Evolutionary conservation across 2,329 filamentous ascomycete species (phyloP).

Genomic region (Trichoderma aggressivum): DNA sequence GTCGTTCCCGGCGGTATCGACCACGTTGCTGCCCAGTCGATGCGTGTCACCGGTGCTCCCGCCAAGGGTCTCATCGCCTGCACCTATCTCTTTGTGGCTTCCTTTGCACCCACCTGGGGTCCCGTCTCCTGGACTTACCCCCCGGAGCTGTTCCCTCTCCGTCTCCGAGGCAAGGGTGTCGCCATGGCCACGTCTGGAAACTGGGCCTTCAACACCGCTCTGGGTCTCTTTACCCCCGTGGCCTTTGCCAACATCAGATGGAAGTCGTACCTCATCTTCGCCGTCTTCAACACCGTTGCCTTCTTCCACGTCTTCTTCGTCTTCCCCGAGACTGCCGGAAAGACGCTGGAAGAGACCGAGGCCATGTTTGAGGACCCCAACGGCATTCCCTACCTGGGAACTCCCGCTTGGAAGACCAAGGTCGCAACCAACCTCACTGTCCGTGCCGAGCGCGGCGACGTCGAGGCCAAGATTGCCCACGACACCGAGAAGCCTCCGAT

Average conservation of each 20-base stretch:
- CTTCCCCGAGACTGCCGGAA: constrained; percentile 56
- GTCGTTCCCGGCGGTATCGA: constrained; percentile 42
- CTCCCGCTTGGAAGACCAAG: constrained; percentile 33
- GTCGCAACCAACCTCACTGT: constrained; percentile 24
- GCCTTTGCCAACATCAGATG: constrained; percentile 28
- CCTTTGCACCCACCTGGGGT: constrained; percentile 45
- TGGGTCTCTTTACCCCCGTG: constrained; percentile 30
- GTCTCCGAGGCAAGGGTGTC: constrained; percentile 51
- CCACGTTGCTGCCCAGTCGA: constrained; percentile 46
- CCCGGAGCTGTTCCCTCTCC: constrained; percentile 52
- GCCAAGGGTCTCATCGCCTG: constrained; percentile 63
- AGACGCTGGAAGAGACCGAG: constrained; percentile 53
- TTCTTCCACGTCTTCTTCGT: constrained; percentile 51
- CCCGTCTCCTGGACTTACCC: constrained; percentile 55
- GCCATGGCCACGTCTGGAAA: constrained; percentile 48
- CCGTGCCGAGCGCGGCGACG: constrained; percentile 28
- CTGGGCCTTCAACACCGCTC: constrained; percentile 38
- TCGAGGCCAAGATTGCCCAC: constrained; percentile 26
- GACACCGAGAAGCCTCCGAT: constrained; percentile 24
- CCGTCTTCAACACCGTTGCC: constrained; percentile 49
- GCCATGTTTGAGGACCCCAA: constrained; percentile 44
- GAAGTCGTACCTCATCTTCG: constrained; percentile 44
- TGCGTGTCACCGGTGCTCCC: constrained; percentile 43
- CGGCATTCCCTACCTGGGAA: constrained; percentile 31
- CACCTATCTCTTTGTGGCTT: constrained; percentile 62